Evolutionary conservation across 805 yeast species (phyloP).

Genomic region (Ogataea paraovalis): DNA sequence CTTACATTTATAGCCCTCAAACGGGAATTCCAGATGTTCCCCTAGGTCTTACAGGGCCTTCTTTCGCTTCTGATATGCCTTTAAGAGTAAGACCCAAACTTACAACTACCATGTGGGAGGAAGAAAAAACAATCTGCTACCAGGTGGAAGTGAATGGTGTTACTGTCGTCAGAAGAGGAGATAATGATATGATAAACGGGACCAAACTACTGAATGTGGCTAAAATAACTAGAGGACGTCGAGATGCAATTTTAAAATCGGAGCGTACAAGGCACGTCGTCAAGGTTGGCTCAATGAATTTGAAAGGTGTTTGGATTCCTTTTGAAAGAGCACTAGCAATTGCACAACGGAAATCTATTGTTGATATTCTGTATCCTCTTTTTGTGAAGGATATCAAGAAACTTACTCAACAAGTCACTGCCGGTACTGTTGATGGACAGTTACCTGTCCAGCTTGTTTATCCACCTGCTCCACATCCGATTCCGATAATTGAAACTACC

Average conservation of each 20-base stretch:
- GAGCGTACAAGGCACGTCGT: conserved; percentile 64
- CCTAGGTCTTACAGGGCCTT: conserved; percentile 21
- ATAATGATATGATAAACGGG: conserved; percentile 67
- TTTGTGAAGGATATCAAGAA: conserved; percentile 59
- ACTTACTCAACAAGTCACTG: conserved; percentile 28
- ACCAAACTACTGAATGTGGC: conserved; percentile 64
- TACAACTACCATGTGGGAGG: conserved; percentile 71
- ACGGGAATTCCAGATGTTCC: not conserved
- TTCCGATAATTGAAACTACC: too few species aligned
- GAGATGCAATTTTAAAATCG: conserved; percentile 62
- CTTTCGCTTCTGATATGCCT: conserved; percentile 37
- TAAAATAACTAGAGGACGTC: conserved; percentile 65
- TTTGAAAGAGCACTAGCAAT: conserved; percentile 62
- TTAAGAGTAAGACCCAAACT: conserved; percentile 51
- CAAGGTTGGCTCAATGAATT: conserved; percentile 65
- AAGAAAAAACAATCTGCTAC: conserved; percentile 62
- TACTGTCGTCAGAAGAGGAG: conserved; percentile 61
- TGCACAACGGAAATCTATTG: conserved; percentile 62
- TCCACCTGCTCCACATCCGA: too few species aligned
- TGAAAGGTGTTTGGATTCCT: conserved; percentile 72
- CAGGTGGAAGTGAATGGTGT: conserved; percentile 67
- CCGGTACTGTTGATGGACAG: too few species aligned
- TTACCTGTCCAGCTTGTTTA: too few species aligned
- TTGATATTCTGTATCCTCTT: conserved; percentile 49
- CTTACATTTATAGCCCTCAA: too few species aligned